Conservation (phyloP, 257 asterid genomes). For the Verbascum thapsus region DNA sequence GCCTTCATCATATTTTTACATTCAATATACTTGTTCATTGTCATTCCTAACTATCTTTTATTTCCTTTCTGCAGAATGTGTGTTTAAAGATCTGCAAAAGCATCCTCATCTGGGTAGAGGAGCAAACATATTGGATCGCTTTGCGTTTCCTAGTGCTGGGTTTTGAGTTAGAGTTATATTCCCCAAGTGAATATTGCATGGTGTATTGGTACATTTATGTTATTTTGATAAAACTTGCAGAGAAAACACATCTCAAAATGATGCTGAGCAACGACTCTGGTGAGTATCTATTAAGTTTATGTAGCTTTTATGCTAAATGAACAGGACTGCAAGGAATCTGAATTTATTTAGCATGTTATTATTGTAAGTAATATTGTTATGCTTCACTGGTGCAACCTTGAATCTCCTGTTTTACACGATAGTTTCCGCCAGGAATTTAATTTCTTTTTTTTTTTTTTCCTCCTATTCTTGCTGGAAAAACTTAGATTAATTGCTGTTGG, state of each 20-base stretch:
- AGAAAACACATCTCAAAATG: constrained; percentile 79
- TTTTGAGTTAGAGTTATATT: constrained; percentile 86
- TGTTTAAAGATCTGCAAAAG: constrained; percentile 71
- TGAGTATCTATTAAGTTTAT: constrained; percentile 46
- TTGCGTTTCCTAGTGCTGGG: constrained; percentile 88
- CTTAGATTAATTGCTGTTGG: background rate
- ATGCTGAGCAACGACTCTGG: constrained; percentile 66
- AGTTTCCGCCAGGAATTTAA: background rate
- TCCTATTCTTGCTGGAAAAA: constrained; percentile 11
- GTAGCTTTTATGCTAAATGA: constrained; percentile 21
- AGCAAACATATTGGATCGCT: constrained; percentile 97
- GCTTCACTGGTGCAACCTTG: constrained; percentile 12
- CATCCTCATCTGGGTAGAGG: constrained; percentile 91
- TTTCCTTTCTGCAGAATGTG: constrained; percentile 48
- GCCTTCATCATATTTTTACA: background rate
- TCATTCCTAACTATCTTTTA: constrained; percentile 20
- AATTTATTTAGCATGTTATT: constrained; percentile 12
- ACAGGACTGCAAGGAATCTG: constrained; percentile 1
- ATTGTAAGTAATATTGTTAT: constrained; percentile 18
- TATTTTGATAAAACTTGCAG: constrained; percentile 89
- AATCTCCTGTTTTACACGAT: constrained; percentile 4
- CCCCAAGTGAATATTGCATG: constrained; percentile 96
- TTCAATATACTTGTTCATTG: constrained; percentile 21
- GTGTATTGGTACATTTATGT: constrained; percentile 94
- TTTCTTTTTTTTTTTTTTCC: background rate